Percentiles rank a stretch among this genome's conserved stretches.
Conservation (phyloP, 2,329 filamentous ascomycete genomes). For the Sporothrix protearum region DNA sequence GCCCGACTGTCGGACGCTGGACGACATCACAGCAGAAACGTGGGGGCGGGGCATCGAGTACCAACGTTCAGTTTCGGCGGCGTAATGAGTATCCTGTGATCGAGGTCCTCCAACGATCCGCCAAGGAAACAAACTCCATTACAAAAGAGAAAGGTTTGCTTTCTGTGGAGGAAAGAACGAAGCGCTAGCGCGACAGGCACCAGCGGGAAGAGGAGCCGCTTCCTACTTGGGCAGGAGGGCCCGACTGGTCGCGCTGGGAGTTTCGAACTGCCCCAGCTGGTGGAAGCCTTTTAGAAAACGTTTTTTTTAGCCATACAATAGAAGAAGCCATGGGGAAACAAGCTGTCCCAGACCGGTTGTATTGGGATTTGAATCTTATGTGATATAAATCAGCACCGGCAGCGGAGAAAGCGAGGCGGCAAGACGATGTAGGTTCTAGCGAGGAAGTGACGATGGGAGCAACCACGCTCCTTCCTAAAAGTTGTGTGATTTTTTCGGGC, state of each 20-base stretch:
- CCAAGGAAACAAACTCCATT: neutral
- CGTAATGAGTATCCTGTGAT: neutral
- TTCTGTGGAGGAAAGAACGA: neutral
- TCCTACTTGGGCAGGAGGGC: neutral
- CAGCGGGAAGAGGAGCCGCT: neutral
- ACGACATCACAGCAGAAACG: neutral
- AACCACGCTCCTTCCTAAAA: neutral
- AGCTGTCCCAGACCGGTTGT: neutral
- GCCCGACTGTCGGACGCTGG: neutral
- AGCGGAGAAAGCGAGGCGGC: neutral
- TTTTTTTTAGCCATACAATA: neutral
- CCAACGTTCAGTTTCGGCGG: neutral
- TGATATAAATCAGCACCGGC: neutral
- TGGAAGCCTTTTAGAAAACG: too few species aligned
- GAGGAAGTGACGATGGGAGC: neutral
- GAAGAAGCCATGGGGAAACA: neutral
- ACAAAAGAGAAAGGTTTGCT: neutral
- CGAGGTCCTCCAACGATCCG: neutral
- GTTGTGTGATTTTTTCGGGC: neutral
- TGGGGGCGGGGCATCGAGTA: conserved; percentile 15
- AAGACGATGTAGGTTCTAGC: too few species aligned
- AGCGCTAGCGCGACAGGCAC: neutral
- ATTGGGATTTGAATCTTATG: neutral
- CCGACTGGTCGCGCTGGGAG: neutral
- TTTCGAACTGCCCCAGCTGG: neutral